phyloP scores from a whole-genome alignment of 2,329 filamentous ascomycete genomes.

The Fusarium xylarioides region DNA sequence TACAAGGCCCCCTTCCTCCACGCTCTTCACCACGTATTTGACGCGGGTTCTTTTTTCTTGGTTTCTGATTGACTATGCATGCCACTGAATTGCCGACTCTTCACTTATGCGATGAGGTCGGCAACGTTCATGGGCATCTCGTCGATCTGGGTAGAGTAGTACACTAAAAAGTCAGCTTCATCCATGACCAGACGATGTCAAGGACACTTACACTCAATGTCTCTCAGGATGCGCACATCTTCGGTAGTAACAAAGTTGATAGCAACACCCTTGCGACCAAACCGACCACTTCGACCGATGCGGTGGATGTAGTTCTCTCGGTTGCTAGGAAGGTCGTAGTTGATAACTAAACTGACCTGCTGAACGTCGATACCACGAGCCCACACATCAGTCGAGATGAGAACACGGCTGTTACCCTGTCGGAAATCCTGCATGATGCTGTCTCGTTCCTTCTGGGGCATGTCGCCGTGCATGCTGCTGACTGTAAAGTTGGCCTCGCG shows the following conservation, averaged over 20 bases:
- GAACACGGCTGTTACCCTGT: conserved; percentile 92
- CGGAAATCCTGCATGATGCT: conserved; percentile 99
- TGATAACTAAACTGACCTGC: conserved; percentile 97
- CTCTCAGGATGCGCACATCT: conserved; percentile 94
- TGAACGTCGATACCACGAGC: conserved; percentile 98
- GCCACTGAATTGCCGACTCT: not conserved
- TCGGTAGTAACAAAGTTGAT: conserved; percentile 99
- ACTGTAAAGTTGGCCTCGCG: conserved; percentile 98
- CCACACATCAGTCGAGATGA: conserved; percentile 98
- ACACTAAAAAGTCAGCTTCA: conserved; percentile 66
- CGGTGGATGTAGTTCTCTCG: conserved; percentile 99
- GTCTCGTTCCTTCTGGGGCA: conserved; percentile 98
- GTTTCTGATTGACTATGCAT: not conserved
- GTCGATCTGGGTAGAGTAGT: conserved; percentile 96
- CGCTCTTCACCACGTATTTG: conserved; percentile 28
- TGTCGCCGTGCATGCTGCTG: conserved; percentile 98
- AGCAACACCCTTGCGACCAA: conserved; percentile 97
- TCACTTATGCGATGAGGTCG: conserved; percentile 62
- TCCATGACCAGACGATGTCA: not conserved
- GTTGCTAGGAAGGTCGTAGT: conserved; percentile 97
- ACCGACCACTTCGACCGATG: conserved; percentile 93
- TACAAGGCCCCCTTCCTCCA: conserved; percentile 46
- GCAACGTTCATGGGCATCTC: conserved; percentile 98
- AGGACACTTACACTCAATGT: conserved; percentile 86
- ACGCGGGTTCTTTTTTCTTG: conserved; percentile 16